Base-by-base conservation (phyloP, 305 asterid species). In the Salvia sclarea region DNA sequence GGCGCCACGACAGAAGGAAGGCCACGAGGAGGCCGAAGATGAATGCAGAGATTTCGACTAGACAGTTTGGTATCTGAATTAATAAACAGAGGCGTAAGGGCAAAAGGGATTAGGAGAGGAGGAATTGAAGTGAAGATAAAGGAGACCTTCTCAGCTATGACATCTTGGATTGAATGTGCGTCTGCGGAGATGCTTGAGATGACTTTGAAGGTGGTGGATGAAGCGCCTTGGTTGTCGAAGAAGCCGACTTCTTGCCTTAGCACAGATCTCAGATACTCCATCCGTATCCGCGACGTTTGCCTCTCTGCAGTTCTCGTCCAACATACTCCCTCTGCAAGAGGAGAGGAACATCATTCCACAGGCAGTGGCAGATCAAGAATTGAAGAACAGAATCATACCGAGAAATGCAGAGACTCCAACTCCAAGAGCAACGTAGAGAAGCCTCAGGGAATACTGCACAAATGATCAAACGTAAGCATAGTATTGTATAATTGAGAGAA, bases 241-340 rank as follows among this genome's bases (percentile, higher is more conserved):
- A 85, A 88, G 65, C 89, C 72, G 43, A 88, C 92, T 64, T 88
- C 95, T 74, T 85, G 96, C 22, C 95, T 81, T 38, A 88, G 81
- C 20, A 85, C 79, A 1, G 90, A 78, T 80, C 76, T 75, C 41
- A 80, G 62, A 66, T 74, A 81, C 44, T 82, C 81, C 62, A 48
- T 78, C 12, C 88, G 75, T 54, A 86, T 78, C 1, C 84, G 82
- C 21, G 85, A 82, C 5, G 88, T 84, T 72, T 86, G 92, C 61
- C 89, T 84, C 81, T 82, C 88, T 0, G 88, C 90, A 9, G 82
- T 86, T 77, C 85, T 80, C 75, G 88, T 84, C 92, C 88, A 81
- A 9, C 85, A 76, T 35, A 82, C 9, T 22, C 85, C 86, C 37
- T 78, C 95, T 84, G 81, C 65, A 73, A 70, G 25, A 48, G 4